phyloP scores from a whole-genome alignment of 202 grass and related monocot species.

The Cymbopogon flexuosus region DNA sequence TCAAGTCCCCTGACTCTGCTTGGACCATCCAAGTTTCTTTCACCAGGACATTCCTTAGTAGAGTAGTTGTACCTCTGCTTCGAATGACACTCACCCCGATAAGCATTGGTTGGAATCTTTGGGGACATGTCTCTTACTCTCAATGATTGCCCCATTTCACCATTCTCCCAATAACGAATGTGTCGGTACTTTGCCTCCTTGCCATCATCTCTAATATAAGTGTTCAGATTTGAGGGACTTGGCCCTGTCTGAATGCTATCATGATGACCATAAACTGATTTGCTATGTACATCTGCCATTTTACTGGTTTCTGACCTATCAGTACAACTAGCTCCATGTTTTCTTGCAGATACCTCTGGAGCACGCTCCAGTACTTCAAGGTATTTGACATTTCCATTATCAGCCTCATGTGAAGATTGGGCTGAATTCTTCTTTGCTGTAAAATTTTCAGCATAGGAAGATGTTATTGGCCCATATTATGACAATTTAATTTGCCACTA shows the following conservation, averaged over 20 bases:
- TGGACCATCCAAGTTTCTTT: conserved; percentile 42
- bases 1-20: conserved; percentile 61
- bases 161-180: conserved; percentile 43
- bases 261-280: conserved; percentile 24
- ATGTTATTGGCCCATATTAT: conserved; percentile 12
- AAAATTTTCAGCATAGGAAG: conserved; percentile 26
- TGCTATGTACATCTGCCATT: conserved; percentile 21
- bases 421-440: conserved; percentile 57
- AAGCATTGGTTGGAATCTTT: conserved; percentile 17
- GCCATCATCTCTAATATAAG: conserved; percentile 30
- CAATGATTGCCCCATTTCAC: conserved; percentile 31
- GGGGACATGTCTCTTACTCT: conserved; percentile 33
- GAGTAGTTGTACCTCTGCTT: conserved; percentile 21
- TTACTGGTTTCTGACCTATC: conserved; percentile 26
- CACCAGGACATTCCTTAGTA: conserved; percentile 24
- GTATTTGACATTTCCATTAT: conserved; percentile 63
- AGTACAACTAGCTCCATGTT: conserved; percentile 19
- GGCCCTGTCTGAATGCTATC: conserved; percentile 35
- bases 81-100: conserved; percentile 21
- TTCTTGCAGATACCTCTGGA: conserved; percentile 30
- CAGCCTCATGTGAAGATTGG: conserved; percentile 39
- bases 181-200: conserved; percentile 45
- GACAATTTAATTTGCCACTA: not conserved
- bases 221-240: conserved; percentile 32
- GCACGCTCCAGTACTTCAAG: conserved; percentile 58